These are phyloP conservation scores for Cornus kousa DNA, from an alignment of 148 eudicot genomes.

Conservation along the genomic window DNA sequence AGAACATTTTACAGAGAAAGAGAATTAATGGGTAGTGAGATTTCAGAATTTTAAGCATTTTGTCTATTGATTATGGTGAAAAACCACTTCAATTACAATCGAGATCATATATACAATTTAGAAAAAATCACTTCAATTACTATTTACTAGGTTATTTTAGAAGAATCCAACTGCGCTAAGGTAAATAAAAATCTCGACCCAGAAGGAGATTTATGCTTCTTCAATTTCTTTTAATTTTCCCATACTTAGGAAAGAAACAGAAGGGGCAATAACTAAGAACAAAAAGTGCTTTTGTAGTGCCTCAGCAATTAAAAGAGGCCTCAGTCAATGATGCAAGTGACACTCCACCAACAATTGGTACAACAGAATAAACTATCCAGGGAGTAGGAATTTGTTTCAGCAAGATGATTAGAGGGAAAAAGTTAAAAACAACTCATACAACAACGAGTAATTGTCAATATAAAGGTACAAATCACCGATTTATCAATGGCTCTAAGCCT, in stretches of 20 bases:
- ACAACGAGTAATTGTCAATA: background rate
- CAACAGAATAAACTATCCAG: constrained; percentile 77
- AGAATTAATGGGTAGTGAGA: no score
- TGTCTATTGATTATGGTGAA: no score
- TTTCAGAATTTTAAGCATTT: no score
- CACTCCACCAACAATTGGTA: constrained; percentile 97
- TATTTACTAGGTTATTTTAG: background rate
- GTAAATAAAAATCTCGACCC: background rate
- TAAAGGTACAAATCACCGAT: background rate
- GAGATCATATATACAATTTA: constrained; percentile 1
- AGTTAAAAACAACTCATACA: background rate
- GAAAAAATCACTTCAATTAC: constrained; percentile 4
- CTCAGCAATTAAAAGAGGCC: constrained; percentile 93
- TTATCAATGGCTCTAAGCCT: background rate
- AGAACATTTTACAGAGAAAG: no score
- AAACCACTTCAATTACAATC: background rate
- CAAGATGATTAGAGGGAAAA: constrained; percentile 1
- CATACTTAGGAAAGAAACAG: background rate
- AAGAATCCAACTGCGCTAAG: background rate
- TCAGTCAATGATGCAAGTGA: constrained; percentile 88
- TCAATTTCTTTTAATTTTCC: background rate
- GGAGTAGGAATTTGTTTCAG: constrained; percentile 57
- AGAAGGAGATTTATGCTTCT: background rate
- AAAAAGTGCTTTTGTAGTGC: constrained; percentile 15
- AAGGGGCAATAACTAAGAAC: background rate